phyloP scores from a whole-genome alignment of 441 rosid species.

The Populus hybrid region DNA sequence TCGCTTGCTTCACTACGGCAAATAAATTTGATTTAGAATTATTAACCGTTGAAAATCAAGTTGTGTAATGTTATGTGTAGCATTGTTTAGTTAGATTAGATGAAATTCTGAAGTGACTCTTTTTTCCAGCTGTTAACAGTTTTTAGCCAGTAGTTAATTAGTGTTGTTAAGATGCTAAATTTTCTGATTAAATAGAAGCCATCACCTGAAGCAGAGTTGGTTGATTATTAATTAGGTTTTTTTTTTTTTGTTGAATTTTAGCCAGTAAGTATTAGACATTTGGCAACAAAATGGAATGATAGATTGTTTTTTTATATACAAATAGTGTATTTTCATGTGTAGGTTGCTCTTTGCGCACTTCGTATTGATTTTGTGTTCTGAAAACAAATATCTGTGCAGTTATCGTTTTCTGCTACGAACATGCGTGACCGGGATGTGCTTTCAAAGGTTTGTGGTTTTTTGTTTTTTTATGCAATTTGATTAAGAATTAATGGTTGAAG shows the following conservation, averaged over 20 bases:
- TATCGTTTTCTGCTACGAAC: slow-evolving; percentile 82
- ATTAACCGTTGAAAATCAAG: background rate
- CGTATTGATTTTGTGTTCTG: background rate
- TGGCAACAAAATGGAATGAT: no score
- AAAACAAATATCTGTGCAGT: slow-evolving; percentile 40
- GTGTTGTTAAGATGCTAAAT: background rate
- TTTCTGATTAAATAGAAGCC: background rate
- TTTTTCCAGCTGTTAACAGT: background rate
- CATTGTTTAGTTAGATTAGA: background rate
- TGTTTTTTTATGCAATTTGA: background rate
- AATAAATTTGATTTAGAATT: background rate
- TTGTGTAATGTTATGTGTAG: background rate
- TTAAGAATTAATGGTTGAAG: background rate
- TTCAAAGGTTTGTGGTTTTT: slow-evolving; percentile 67
- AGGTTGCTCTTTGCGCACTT: background rate
- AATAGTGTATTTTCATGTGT: background rate
- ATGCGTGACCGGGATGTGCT: slow-evolving; percentile 81
- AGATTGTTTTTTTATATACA: no score
- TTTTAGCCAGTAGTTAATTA: background rate
- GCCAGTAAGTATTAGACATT: no score
- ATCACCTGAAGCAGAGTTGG: background rate
- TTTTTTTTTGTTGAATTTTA: no score
- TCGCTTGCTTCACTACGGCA: background rate
- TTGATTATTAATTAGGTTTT: no score
- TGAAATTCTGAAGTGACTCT: background rate